Evolutionary conservation across 768 basidiomycete species (phyloP).

Genomic region (Leccinellum rugosiceps): DNA sequence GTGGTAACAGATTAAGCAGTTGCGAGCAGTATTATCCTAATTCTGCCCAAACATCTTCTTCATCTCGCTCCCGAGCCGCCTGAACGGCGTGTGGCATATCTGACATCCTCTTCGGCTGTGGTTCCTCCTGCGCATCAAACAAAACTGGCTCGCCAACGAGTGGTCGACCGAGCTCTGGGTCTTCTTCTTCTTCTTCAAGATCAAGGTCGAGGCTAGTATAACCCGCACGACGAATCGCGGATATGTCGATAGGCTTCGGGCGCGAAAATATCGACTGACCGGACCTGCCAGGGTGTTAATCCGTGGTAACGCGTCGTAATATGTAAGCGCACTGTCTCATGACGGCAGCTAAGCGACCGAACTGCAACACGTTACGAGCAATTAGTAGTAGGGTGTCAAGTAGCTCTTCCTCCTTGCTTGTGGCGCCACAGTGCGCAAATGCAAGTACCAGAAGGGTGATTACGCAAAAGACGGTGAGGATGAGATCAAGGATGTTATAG

Average conservation of each 20-base stretch:
- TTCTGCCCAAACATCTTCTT: slow-evolving; percentile 71
- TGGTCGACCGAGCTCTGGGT: slow-evolving; percentile 50
- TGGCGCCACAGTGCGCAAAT: slow-evolving; percentile 78
- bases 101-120: slow-evolving; percentile 32
- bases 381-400: slow-evolving; percentile 91
- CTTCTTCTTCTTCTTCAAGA: slow-evolving; percentile 64
- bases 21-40: slow-evolving; percentile 36
- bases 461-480: slow-evolving; percentile 85
- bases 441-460: slow-evolving; percentile 86
- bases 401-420: slow-evolving; percentile 90
- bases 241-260: slow-evolving; percentile 84
- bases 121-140: slow-evolving; percentile 54
- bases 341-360: slow-evolving; percentile 76
- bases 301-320: neutral
- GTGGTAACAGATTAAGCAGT: neutral
- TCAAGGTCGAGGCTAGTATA: slow-evolving; percentile 66
- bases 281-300: slow-evolving; percentile 47
- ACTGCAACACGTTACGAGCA: slow-evolving; percentile 89
- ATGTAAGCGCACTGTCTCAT: slow-evolving; percentile 39
- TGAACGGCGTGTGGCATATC: slow-evolving; percentile 62
- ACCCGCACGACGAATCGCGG: slow-evolving; percentile 62
- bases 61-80: slow-evolving; percentile 54
- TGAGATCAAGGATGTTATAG: slow-evolving; percentile 86
- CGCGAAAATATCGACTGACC: slow-evolving; percentile 87
- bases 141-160: slow-evolving; percentile 58